phyloP scores from a whole-genome alignment of 495 filamentous ascomycete genomes.

The Hypoxylon perforatum region DNA sequence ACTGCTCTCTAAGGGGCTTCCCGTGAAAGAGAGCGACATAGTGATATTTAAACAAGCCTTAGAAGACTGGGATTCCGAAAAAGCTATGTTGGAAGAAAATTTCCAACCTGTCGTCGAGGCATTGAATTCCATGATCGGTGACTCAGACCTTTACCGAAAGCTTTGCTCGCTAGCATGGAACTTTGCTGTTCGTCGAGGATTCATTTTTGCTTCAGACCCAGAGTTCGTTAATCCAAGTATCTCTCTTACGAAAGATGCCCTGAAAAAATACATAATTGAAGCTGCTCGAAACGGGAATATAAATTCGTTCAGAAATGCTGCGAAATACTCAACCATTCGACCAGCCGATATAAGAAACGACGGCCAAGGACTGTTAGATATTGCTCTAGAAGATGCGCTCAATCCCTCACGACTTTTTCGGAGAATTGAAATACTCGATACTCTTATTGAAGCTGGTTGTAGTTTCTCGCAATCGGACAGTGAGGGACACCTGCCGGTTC shows the following conservation, averaged over 20 bases:
- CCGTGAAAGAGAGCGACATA: constrained; percentile 1
- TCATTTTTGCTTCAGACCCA: neutral
- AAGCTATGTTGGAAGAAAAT: no score
- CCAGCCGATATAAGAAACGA: neutral
- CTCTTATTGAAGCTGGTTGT: constrained; percentile 1
- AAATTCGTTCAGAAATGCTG: neutral
- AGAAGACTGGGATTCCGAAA: no score
- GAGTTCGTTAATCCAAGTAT: constrained; percentile 3
- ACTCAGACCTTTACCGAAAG: neutral
- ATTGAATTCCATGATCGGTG: constrained; percentile 6
- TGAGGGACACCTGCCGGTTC: neutral
- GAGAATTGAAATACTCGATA: neutral
- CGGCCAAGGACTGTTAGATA: neutral
- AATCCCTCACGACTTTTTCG: no score
- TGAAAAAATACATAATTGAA: neutral
- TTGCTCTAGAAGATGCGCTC: neutral
- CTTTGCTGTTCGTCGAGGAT: neutral
- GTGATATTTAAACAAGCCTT: neutral
- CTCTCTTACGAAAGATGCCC: constrained; percentile 3
- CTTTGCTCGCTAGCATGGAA: neutral
- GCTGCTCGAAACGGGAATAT: neutral
- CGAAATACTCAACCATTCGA: neutral
- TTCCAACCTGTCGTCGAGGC: neutral
- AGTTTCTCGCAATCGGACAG: neutral
- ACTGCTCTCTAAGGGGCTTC: neutral